These are phyloP conservation scores for Dichotomocladium elegans DNA, from an alignment of 371 early-diverging fungal species.

Conservation along the genomic window DNA sequence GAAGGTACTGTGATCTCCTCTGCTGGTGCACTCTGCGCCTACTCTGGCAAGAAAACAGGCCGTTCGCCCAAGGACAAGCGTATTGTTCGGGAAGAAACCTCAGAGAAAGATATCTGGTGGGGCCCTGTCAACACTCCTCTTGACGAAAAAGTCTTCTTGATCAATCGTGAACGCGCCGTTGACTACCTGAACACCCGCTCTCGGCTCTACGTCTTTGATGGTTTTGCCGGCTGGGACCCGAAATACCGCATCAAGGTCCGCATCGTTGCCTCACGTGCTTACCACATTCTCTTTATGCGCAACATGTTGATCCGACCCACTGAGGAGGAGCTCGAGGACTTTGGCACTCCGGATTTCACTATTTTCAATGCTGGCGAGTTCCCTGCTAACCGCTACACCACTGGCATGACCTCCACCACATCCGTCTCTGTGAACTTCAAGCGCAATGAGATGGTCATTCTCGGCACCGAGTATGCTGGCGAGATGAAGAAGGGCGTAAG, in stretches of 20 bases:
- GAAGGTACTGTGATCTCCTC: conserved; percentile 85
- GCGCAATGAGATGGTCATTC: conserved; percentile 78
- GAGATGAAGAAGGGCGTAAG: conserved; percentile 98
- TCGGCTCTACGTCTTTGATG: conserved; percentile 94
- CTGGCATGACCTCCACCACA: conserved; percentile 95
- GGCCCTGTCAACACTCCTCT: conserved; percentile 95
- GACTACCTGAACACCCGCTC: conserved; percentile 96
- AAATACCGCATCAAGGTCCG: conserved; percentile 95
- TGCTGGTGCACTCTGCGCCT: conserved; percentile 87
- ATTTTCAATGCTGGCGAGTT: conserved; percentile 95
- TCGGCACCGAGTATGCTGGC: conserved; percentile 97
- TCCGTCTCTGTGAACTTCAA: conserved; percentile 90
- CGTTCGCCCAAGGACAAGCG: conserved; percentile 93
- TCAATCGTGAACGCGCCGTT: conserved; percentile 93
- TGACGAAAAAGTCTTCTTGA: conserved; percentile 83
- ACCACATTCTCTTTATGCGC: conserved; percentile 95
- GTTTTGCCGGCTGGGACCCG: conserved; percentile 93
- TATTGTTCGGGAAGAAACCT: conserved; percentile 86
- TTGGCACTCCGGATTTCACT: conserved; percentile 95
- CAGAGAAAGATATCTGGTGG: conserved; percentile 92
- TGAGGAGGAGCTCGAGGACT: conserved; percentile 79
- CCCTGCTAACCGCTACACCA: conserved; percentile 94
- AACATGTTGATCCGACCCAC: conserved; percentile 98
- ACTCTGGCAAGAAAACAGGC: conserved; percentile 89
- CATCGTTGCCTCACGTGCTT: conserved; percentile 92